phyloP scores from a whole-genome alignment of 2,329 filamentous ascomycete genomes.

The Dichotomopilus funicola region DNA sequence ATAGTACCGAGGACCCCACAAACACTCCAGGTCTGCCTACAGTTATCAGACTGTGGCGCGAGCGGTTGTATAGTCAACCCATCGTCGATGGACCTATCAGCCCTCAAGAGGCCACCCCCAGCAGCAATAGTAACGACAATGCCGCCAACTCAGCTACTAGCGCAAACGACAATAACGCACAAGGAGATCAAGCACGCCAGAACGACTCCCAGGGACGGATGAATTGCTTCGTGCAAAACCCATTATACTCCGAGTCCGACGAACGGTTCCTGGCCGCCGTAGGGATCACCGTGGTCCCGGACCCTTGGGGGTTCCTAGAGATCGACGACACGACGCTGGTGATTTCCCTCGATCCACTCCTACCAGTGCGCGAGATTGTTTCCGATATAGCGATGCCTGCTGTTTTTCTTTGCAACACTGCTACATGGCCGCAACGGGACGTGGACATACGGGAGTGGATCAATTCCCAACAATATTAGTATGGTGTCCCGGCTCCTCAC shows the following conservation, averaged over 20 bases:
- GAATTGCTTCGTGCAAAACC: slow-evolving; percentile 25
- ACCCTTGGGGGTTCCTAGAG: slow-evolving; percentile 29
- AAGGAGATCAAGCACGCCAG: too few species aligned
- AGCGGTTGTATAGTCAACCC: too few species aligned
- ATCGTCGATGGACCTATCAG: too few species aligned
- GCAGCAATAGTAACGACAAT: too few species aligned
- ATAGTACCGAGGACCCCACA: too few species aligned
- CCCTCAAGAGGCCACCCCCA: too few species aligned
- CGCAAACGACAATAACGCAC: not conserved
- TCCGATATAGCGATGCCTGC: slow-evolving; percentile 30
- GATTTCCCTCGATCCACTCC: slow-evolving; percentile 24
- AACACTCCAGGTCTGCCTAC: too few species aligned
- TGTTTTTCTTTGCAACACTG: slow-evolving; percentile 30
- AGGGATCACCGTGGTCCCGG: slow-evolving; percentile 26
- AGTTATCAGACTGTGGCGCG: too few species aligned
- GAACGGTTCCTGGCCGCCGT: slow-evolving; percentile 18
- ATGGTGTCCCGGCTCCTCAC: not conserved
- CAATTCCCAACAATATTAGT: not conserved
- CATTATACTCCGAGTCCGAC: slow-evolving; percentile 22
- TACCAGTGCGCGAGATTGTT: slow-evolving; percentile 30
- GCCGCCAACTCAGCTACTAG: not conserved
- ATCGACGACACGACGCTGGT: slow-evolving; percentile 28
- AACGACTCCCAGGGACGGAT: not conserved
- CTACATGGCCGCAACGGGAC: slow-evolving; percentile 32
- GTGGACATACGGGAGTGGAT: not conserved